Conservation (phyloP, 306 rosid genomes). For the Potentilla sterilis region DNA sequence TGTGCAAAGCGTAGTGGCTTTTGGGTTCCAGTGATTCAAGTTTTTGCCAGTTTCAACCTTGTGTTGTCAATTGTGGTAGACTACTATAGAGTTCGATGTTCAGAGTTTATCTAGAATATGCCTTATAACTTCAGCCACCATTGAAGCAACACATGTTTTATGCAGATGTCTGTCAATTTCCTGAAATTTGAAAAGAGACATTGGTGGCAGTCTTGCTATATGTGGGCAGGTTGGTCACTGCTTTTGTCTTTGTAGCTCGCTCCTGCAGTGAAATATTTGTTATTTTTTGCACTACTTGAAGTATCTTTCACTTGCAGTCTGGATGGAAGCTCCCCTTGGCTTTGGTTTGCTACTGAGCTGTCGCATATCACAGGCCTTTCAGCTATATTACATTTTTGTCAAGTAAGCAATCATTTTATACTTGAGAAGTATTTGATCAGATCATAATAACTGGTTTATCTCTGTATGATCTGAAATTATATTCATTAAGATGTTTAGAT, state of each 20-base stretch:
- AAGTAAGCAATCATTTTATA: conserved; percentile 50
- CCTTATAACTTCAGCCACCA: background rate
- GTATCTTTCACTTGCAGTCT: conserved; percentile 58
- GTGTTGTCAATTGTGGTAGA: conserved; percentile 73
- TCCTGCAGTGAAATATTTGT: conserved; percentile 1
- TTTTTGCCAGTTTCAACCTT: conserved; percentile 83
- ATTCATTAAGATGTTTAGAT: conserved; percentile 7
- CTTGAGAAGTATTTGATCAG: conserved; percentile 13
- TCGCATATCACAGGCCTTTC: conserved; percentile 79
- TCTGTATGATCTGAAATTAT: background rate
- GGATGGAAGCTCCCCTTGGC: conserved; percentile 93
- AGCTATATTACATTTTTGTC: conserved; percentile 78
- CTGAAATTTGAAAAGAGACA: conserved; percentile 55
- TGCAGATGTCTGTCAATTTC: conserved; percentile 55
- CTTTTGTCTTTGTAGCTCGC: conserved; percentile 9
- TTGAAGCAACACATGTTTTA: conserved; percentile 2
- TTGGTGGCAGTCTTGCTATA: conserved; percentile 85
- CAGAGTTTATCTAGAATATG: conserved; percentile 2
- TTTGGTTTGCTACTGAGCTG: conserved; percentile 87
- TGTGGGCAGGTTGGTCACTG: conserved; percentile 76
- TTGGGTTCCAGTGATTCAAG: conserved; percentile 91
- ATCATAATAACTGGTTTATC: background rate
- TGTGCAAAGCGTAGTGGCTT: conserved; percentile 81
- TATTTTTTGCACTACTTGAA: conserved; percentile 1
- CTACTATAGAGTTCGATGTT: background rate